Conservation (phyloP, 2,329 filamentous ascomycete species). For the Phialemoniopsis sp. region DNA sequence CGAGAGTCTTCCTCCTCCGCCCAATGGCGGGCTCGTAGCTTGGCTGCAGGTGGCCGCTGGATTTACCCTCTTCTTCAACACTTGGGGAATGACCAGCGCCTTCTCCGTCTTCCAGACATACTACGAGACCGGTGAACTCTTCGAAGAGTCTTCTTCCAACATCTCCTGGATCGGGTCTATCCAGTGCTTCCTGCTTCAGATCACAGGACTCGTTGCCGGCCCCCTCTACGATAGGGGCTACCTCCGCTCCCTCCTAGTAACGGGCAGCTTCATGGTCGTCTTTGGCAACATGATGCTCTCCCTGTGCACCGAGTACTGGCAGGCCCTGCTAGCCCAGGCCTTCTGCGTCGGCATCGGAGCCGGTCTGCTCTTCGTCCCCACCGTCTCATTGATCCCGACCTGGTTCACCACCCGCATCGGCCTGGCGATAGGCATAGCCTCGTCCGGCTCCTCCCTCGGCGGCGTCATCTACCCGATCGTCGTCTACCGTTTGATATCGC, state of each 20-base stretch:
- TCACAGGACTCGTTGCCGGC: conserved; percentile 36
- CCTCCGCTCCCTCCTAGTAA: conserved; percentile 30
- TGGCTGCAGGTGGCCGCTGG: conserved; percentile 50
- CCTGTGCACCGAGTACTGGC: conserved; percentile 31
- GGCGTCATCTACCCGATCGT: conserved; percentile 36
- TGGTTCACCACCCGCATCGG: conserved; percentile 33
- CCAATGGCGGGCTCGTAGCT: conserved; percentile 47
- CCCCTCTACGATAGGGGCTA: conserved; percentile 43
- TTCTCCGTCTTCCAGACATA: conserved; percentile 54
- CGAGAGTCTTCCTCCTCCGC: conserved; percentile 12
- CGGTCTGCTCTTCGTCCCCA: conserved; percentile 31
- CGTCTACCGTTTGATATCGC: conserved; percentile 40
- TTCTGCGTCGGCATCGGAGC: conserved; percentile 36
- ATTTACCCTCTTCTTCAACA: conserved; percentile 52
- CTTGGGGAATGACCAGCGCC: conserved; percentile 39
- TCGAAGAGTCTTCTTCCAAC: conserved; percentile 22
- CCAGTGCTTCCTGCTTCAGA: conserved; percentile 39
- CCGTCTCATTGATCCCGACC: conserved; percentile 30
- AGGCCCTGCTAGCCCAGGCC: conserved; percentile 36
- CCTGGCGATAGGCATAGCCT: conserved; percentile 36
- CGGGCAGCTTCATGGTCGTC: conserved; percentile 34
- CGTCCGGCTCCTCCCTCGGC: conserved; percentile 34
- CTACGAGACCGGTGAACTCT: conserved; percentile 35
- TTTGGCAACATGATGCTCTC: conserved; percentile 41
- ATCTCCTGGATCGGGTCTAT: conserved; percentile 43